These are phyloP conservation scores for Cytospora schulzeri DNA, from an alignment of 2,329 filamentous ascomycete species.

Conservation along the genomic window DNA sequence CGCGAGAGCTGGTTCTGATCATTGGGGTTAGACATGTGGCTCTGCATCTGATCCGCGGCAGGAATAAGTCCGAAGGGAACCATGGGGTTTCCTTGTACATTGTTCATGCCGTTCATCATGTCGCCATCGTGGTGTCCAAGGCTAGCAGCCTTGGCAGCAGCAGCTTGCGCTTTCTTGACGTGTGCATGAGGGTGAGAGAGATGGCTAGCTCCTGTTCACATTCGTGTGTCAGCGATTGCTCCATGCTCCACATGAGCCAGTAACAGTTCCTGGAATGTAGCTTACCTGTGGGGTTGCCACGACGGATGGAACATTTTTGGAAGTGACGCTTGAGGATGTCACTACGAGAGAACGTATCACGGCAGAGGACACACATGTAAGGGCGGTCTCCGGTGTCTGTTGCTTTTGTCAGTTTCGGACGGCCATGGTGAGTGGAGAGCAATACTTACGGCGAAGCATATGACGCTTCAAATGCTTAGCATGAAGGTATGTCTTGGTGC, in stretches of 20 bases:
- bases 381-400: constrained; percentile 95
- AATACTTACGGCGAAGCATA: constrained; percentile 85
- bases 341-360: constrained; percentile 96
- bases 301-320: constrained; percentile 95
- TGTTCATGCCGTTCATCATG: constrained; percentile 63
- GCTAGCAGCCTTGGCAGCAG: constrained; percentile 57
- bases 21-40: constrained; percentile 54
- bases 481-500: constrained; percentile 96
- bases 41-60: constrained; percentile 54
- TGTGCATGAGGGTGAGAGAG: constrained; percentile 90
- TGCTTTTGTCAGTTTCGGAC: constrained; percentile 20
- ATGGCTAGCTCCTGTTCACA: constrained; percentile 72
- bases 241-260: no score
- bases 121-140: constrained; percentile 52
- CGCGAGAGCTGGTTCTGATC: constrained; percentile 65
- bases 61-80: constrained; percentile 49
- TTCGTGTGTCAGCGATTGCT: not conserved
- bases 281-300: constrained; percentile 78
- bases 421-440: constrained; percentile 28
- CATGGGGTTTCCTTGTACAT: constrained; percentile 56
- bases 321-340: constrained; percentile 99
- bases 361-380: constrained; percentile 97
- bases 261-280: no score
- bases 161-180: constrained; percentile 74
- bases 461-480: constrained; percentile 97